Evolutionary conservation across 108 stramenopile genomes (phyloP).

Genomic region (Skeletonema potamos): DNA sequence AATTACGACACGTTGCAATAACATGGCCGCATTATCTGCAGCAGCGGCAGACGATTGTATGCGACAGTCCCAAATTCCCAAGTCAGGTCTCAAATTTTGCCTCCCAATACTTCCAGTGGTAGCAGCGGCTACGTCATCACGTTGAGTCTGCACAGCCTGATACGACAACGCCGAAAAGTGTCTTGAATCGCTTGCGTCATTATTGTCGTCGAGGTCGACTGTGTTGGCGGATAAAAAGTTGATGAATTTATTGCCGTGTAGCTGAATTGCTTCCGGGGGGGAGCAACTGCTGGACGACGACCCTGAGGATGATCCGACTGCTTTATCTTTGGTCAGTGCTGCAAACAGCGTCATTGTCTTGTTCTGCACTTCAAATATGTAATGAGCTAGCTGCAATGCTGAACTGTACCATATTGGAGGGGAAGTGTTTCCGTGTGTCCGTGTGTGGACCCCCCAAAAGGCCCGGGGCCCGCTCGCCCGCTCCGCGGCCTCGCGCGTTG

Average conservation of each 20-base stretch:
- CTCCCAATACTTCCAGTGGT: background rate
- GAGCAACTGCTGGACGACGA: slow-evolving; percentile 22
- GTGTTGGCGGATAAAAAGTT: slow-evolving; percentile 20
- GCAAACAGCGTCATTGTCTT: slow-evolving; percentile 36
- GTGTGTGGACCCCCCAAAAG: too few species aligned
- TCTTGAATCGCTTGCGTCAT: background rate
- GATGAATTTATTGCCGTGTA: slow-evolving; percentile 14
- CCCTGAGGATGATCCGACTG: too few species aligned
- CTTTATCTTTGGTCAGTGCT: slow-evolving; percentile 8
- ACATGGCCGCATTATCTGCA: slow-evolving; percentile 1
- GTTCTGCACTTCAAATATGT: too few species aligned
- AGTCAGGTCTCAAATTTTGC: slow-evolving; percentile 42
- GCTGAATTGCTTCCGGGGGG: slow-evolving; percentile 43
- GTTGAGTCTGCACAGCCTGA: slow-evolving; percentile 66
- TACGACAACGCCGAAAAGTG: slow-evolving; percentile 45
- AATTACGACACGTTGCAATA: slow-evolving; percentile 19
- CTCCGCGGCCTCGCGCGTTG: too few species aligned
- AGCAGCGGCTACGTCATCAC: slow-evolving; percentile 11
- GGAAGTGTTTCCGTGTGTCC: too few species aligned
- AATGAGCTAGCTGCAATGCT: too few species aligned
- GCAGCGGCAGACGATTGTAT: background rate
- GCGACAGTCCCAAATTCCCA: slow-evolving; percentile 76
- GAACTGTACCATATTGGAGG: too few species aligned
- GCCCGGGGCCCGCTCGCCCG: too few species aligned
- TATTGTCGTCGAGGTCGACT: background rate